A percentile compares a stretch with the other conserved stretches of the same genome.
These are phyloP conservation scores for Colletotrichum sidae DNA, from an alignment of 2,329 filamentous ascomycete genomes.

Conservation along the genomic window DNA sequence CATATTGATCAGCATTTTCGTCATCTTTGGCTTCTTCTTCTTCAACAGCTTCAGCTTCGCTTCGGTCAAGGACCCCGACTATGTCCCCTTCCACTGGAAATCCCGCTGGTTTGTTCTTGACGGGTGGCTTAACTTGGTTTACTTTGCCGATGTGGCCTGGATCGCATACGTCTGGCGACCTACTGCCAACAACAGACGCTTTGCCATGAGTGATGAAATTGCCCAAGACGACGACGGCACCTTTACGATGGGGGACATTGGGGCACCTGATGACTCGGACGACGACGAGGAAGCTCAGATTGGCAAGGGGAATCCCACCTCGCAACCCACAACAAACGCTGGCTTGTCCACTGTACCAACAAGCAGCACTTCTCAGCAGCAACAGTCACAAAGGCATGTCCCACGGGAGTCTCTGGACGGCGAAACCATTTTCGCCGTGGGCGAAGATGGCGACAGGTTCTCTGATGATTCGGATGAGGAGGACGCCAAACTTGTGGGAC, in stretches of 20 bases:
- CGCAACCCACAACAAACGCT: slow-evolving; percentile 36
- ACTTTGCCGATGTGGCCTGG: slow-evolving; percentile 92
- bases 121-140: slow-evolving; percentile 97
- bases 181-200: slow-evolving; percentile 94
- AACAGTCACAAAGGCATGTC: slow-evolving; percentile 48
- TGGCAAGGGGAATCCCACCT: slow-evolving; percentile 50
- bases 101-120: slow-evolving; percentile 97
- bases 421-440: slow-evolving; percentile 96
- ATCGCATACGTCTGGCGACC: slow-evolving; percentile 97
- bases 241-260: slow-evolving; percentile 95
- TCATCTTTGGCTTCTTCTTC: slow-evolving; percentile 99
- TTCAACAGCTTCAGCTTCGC: slow-evolving; percentile 97
- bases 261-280: slow-evolving; percentile 75
- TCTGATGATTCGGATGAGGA: slow-evolving; percentile 78
- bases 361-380: slow-evolving; percentile 29
- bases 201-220: slow-evolving; percentile 99
- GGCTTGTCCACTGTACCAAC: slow-evolving; percentile 21
- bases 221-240: slow-evolving; percentile 96
- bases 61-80: slow-evolving; percentile 84
- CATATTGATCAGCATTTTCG: slow-evolving; percentile 89
- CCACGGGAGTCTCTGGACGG: slow-evolving; percentile 75
- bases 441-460: slow-evolving; percentile 85
- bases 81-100: slow-evolving; percentile 97
- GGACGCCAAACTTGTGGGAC: slow-evolving; percentile 66
- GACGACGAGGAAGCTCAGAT: slow-evolving; percentile 68